These are phyloP conservation scores for Candida ulmi DNA, from an alignment of 805 yeast genomes.

Conservation along the genomic window DNA sequence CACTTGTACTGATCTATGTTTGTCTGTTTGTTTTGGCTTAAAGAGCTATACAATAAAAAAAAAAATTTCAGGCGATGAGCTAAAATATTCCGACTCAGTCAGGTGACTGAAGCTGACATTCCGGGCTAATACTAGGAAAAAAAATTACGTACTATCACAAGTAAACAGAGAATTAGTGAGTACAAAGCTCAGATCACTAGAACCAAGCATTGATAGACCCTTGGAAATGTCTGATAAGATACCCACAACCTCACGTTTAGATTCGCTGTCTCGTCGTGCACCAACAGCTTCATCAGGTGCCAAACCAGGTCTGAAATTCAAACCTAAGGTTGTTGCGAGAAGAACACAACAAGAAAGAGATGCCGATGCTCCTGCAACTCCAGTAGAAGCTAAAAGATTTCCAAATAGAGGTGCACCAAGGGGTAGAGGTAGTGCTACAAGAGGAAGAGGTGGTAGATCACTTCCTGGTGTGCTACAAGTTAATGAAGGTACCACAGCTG, in stretches of 20 bases:
- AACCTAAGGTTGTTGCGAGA: conserved; percentile 84
- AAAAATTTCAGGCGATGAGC: not conserved
- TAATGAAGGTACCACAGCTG: conserved; percentile 66
- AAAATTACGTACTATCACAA: too few relatives aligned
- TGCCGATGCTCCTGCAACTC: conserved; percentile 52
- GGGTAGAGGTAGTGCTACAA: too few relatives aligned
- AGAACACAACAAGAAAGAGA: conserved; percentile 81
- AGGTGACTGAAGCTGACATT: too few relatives aligned
- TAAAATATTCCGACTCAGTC: not conserved
- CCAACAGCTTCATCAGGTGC: conserved; percentile 16
- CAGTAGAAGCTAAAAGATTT: conserved; percentile 6
- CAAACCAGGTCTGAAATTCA: conserved; percentile 63
- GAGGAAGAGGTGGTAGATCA: conserved; percentile 24
- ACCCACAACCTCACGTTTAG: conserved; percentile 26
- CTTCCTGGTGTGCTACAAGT: conserved; percentile 52
- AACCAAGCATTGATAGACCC: too few relatives aligned
- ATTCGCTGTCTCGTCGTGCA: conserved; percentile 30
- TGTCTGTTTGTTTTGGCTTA: too few relatives aligned
- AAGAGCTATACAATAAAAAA: too few relatives aligned
- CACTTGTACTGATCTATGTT: too few relatives aligned
- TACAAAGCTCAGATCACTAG: too few relatives aligned
- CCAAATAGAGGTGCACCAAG: too few relatives aligned
- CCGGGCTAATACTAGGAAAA: too few relatives aligned
- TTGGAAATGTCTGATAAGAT: conserved; percentile 18
- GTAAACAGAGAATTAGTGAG: too few relatives aligned